These are phyloP conservation scores for Trametes punicea DNA, from an alignment of 768 basidiomycete species.

Conservation along the genomic window DNA sequence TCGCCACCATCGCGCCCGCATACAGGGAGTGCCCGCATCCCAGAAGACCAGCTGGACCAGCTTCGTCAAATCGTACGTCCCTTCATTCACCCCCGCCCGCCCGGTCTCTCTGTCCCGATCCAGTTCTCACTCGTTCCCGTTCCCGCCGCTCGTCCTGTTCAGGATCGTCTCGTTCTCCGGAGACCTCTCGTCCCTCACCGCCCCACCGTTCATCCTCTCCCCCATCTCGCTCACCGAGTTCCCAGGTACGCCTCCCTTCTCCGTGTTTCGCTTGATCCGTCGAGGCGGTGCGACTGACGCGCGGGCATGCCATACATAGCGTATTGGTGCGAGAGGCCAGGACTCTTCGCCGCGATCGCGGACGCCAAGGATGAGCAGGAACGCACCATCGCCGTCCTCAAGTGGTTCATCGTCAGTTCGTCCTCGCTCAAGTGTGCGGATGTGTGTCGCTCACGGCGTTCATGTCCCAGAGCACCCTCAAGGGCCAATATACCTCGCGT, in stretches of 20 bases:
- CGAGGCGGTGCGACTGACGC: constrained; percentile 1
- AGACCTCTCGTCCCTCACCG: constrained; percentile 80
- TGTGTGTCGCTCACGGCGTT: not conserved
- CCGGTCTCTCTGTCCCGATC: not conserved
- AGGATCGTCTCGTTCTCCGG: constrained; percentile 87
- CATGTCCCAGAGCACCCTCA: constrained; percentile 74
- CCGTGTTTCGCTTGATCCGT: too few relatives aligned
- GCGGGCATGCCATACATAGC: constrained; percentile 41
- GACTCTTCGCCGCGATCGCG: constrained; percentile 83
- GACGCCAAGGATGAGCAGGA: constrained; percentile 72
- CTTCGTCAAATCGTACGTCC: constrained; percentile 83
- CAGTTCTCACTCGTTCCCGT: not conserved
- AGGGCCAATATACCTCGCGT: constrained; percentile 91
- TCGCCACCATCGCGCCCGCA: not conserved
- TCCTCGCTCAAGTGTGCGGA: not conserved
- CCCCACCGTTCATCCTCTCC: constrained; percentile 89
- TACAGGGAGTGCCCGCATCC: constrained; percentile 69
- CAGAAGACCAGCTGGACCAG: constrained; percentile 87
- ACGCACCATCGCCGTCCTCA: constrained; percentile 75
- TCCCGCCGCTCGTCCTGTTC: not conserved
- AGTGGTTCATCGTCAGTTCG: constrained; percentile 93
- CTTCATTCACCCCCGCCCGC: not conserved
- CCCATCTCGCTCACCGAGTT: constrained; percentile 91
- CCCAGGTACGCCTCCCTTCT: constrained; percentile 53
- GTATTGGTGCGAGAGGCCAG: constrained; percentile 96